Conservation (phyloP, 352 stramenopile species). For the Salisapilia sapeloensis region DNA sequence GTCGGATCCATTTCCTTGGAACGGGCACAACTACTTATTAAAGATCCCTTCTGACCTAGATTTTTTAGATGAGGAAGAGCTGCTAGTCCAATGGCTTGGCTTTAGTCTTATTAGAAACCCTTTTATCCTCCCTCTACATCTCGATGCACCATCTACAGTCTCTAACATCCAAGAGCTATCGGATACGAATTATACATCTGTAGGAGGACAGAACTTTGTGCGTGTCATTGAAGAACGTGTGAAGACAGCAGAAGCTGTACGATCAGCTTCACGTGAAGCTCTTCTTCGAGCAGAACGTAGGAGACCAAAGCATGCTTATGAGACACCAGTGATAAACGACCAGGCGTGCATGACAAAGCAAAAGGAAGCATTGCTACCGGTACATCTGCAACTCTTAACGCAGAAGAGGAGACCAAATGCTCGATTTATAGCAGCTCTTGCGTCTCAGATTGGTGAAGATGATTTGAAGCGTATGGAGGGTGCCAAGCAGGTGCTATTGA, state of each 20-base stretch:
- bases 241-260: no score
- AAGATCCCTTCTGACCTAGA: constrained; percentile 83
- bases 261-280: no score
- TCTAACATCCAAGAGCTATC: no score
- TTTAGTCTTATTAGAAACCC: constrained; percentile 78
- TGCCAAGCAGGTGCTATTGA: constrained; percentile 40
- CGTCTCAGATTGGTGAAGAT: constrained; percentile 66
- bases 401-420: background rate
- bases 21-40: constrained; percentile 84
- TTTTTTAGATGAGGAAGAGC: constrained; percentile 68
- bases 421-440: no score
- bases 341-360: constrained; percentile 41
- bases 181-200: no score
- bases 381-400: no score
- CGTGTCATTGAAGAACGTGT: no score
- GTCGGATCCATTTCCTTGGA: constrained; percentile 56
- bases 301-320: constrained; percentile 56
- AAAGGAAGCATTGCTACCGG: constrained; percentile 4
- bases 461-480: constrained; percentile 69
- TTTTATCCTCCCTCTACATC: constrained; percentile 71
- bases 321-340: constrained; percentile 75
- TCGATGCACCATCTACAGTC: no score
- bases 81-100: constrained; percentile 66
- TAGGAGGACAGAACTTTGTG: no score
- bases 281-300: constrained; percentile 26